Percentiles rank a stretch among this genome's conserved stretches.
phyloP scores from a whole-genome alignment of 768 basidiomycete genomes.

The Pleurotus citrinopileatus region DNA sequence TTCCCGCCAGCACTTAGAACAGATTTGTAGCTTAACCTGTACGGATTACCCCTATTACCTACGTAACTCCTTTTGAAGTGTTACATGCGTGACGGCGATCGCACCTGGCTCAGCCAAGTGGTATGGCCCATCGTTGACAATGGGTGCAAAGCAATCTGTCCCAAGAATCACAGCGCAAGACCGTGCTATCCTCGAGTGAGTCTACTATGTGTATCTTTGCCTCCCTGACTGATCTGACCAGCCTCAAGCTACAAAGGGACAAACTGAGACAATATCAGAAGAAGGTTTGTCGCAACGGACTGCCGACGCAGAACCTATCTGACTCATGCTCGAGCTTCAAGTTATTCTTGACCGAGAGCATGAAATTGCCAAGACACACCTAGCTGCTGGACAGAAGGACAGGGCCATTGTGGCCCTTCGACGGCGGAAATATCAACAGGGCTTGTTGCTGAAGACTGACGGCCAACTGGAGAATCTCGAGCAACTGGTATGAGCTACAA shows the following conservation, averaged over 20 bases:
- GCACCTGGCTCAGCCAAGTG: neutral
- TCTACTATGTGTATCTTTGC: constrained; percentile 15
- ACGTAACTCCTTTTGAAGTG: too few species aligned
- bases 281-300: constrained; percentile 49
- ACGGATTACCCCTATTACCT: too few species aligned
- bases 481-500: constrained; percentile 60
- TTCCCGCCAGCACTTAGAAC: constrained; percentile 15
- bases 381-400: constrained; percentile 80
- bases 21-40: too few species aligned
- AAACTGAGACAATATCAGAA: constrained; percentile 95
- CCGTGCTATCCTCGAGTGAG: constrained; percentile 92
- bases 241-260: constrained; percentile 94
- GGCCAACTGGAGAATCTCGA: constrained; percentile 85
- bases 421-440: constrained; percentile 91
- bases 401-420: constrained; percentile 86
- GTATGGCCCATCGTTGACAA: constrained; percentile 24
- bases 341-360: constrained; percentile 82
- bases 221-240: constrained; percentile 26
- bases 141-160: constrained; percentile 71
- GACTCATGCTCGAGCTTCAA: constrained; percentile 64
- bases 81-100: too few species aligned
- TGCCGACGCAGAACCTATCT: neutral
- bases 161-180: constrained; percentile 94
- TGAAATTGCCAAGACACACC: constrained; percentile 81
- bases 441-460: constrained; percentile 85